Percentiles rank a stretch among this genome's conserved stretches.
Evolutionary conservation across 2,329 filamentous ascomycete species (phyloP).

Genomic region (Sporothrix euskadiensis): DNA sequence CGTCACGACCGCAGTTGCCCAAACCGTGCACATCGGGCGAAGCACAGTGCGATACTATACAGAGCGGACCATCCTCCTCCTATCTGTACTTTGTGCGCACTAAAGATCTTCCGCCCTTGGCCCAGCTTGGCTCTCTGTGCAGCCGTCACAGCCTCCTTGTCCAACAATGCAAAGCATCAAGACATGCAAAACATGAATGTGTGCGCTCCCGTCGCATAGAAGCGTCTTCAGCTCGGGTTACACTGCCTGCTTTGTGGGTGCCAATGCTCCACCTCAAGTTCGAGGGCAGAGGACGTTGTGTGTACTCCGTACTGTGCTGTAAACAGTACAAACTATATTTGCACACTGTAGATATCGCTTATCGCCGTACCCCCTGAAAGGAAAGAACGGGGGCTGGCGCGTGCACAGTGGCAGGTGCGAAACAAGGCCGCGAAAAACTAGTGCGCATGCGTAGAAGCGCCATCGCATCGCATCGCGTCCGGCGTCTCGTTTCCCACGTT

Average conservation of each 20-base stretch:
- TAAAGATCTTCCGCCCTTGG: neutral
- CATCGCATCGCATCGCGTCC: slow-evolving; percentile 22
- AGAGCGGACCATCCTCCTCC: neutral
- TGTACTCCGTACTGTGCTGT: neutral
- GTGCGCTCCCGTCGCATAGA: neutral
- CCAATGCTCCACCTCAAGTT: slow-evolving; percentile 10
- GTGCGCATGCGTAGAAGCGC: slow-evolving; percentile 16
- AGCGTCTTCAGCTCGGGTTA: neutral
- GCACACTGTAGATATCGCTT: slow-evolving; percentile 15
- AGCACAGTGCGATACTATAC: neutral
- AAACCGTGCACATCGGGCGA: neutral
- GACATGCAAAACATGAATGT: neutral
- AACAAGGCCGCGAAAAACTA: slow-evolving; percentile 12
- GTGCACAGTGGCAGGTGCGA: slow-evolving; percentile 11
- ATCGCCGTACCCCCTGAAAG: slow-evolving; percentile 11
- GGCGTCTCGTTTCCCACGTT: slow-evolving; percentile 10
- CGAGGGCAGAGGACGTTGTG: neutral
- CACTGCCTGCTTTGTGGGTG: neutral
- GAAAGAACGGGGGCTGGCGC: slow-evolving; percentile 9
- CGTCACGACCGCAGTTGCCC: neutral
- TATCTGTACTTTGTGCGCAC: neutral
- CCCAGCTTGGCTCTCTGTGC: neutral
- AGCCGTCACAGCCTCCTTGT: slow-evolving; percentile 15
- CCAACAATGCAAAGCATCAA: slow-evolving; percentile 6
- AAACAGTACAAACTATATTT: neutral